Evolutionary conservation across 257 asterid genomes (phyloP).

Genomic region (Rubia yunnanensis): DNA sequence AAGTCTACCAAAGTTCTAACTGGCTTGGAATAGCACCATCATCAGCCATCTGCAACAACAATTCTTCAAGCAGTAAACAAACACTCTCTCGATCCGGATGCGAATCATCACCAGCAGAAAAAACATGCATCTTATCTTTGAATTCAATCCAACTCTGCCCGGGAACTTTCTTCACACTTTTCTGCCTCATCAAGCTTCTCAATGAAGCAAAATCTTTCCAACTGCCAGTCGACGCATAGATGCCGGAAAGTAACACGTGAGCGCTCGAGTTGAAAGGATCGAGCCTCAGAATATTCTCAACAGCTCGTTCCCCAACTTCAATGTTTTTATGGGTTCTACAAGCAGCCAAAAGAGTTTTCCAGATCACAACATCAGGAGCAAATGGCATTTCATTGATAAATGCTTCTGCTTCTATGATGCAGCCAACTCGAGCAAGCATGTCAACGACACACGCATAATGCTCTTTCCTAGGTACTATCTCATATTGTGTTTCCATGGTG

Average conservation of each 20-base stretch:
- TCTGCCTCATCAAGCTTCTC: slow-evolving; percentile 55
- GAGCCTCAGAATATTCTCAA: slow-evolving; percentile 45
- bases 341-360: slow-evolving; percentile 64
- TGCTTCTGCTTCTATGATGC: slow-evolving; percentile 51
- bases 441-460: slow-evolving; percentile 62
- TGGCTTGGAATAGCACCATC: slow-evolving; percentile 26
- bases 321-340: slow-evolving; percentile 40
- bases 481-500: slow-evolving; percentile 46
- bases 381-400: slow-evolving; percentile 30
- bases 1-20: no score
- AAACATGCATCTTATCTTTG: slow-evolving; percentile 39
- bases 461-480: slow-evolving; percentile 53
- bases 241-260: slow-evolving; percentile 45
- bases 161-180: slow-evolving; percentile 45
- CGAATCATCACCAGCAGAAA: slow-evolving; percentile 51
- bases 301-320: slow-evolving; percentile 56
- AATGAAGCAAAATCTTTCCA: slow-evolving; percentile 52
- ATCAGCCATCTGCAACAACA: slow-evolving; percentile 54
- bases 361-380: slow-evolving; percentile 52
- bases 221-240: slow-evolving; percentile 53
- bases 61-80: slow-evolving; percentile 35
- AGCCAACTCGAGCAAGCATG: slow-evolving; percentile 60
- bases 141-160: slow-evolving; percentile 71
- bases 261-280: slow-evolving; percentile 58
- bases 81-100: slow-evolving; percentile 45